Conservation (phyloP, 768 basidiomycete genomes). For the Xanthoconium purpureum region DNA sequence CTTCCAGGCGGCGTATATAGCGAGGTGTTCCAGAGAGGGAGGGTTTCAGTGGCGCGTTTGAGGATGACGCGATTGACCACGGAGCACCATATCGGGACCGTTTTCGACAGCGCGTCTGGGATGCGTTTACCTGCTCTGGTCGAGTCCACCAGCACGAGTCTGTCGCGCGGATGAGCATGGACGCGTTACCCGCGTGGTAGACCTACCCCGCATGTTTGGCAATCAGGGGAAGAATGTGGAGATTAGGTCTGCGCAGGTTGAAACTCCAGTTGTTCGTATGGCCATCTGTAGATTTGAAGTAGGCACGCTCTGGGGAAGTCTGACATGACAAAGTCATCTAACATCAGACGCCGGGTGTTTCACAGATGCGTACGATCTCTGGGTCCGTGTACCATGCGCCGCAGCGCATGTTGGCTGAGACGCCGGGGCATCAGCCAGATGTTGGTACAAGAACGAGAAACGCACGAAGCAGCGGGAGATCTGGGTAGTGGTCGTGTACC, state of each 20-base stretch:
- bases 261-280: slow-evolving; percentile 85
- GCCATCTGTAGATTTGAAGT: slow-evolving; percentile 93
- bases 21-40: slow-evolving; percentile 46
- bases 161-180: slow-evolving; percentile 26
- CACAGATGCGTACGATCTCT: slow-evolving; percentile 41
- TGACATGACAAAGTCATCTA: background rate
- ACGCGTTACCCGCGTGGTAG: background rate
- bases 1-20: slow-evolving; percentile 70
- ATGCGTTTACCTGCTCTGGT: slow-evolving; percentile 91
- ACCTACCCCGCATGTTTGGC: slow-evolving; percentile 54
- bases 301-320: slow-evolving; percentile 42
- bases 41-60: slow-evolving; percentile 1
- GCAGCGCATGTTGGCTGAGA: slow-evolving; percentile 83
- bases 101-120: slow-evolving; percentile 91
- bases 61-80: slow-evolving; percentile 71
- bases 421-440: background rate
- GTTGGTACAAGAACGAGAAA: slow-evolving; percentile 9
- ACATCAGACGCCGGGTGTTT: background rate
- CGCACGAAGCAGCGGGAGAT: slow-evolving; percentile 57
- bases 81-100: slow-evolving; percentile 92
- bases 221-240: slow-evolving; percentile 67
- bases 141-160: slow-evolving; percentile 86
- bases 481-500: slow-evolving; percentile 46
- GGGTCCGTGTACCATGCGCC: slow-evolving; percentile 94
- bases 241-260: slow-evolving; percentile 78